Percentiles rank a stretch among this genome's conserved stretches.
These are phyloP conservation scores for Naganishia sp. DNA, from an alignment of 1,284 basidiomycete genomes.

Conservation along the genomic window DNA sequence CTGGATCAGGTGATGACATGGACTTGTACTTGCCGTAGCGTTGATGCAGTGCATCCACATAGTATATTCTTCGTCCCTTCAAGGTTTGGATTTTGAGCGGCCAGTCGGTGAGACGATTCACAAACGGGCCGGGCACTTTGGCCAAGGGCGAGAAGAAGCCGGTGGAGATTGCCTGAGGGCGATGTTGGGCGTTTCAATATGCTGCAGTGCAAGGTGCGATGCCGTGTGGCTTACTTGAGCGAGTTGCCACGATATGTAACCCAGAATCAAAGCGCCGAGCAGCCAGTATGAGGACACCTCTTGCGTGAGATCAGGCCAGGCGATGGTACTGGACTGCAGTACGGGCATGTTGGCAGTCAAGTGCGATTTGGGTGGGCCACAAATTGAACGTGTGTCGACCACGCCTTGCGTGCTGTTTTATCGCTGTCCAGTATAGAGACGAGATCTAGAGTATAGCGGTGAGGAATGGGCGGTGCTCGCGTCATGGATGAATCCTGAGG, in stretches of 20 bases:
- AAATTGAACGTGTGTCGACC: no score
- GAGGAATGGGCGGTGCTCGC: no score
- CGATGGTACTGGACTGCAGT: neutral
- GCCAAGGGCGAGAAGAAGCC: conserved; percentile 19
- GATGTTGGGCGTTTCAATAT: neutral
- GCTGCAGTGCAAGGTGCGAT: neutral
- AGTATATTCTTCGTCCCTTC: conserved; percentile 6
- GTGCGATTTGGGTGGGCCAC: neutral
- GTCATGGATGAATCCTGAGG: no score
- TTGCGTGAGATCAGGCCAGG: neutral
- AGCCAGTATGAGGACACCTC: neutral
- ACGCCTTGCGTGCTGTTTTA: no score
- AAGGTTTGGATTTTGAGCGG: conserved; percentile 19
- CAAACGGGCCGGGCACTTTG: conserved; percentile 5
- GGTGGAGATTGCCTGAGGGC: neutral
- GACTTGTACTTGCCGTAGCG: conserved; percentile 12
- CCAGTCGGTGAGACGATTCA: conserved; percentile 22
- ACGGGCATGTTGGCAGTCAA: conserved; percentile 3
- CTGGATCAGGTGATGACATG: neutral
- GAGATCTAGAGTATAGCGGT: neutral
- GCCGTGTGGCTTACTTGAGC: neutral
- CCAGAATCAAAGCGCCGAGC: neutral
- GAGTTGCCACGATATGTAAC: neutral
- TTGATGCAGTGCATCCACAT: conserved; percentile 15
- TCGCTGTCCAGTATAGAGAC: no score